These are phyloP conservation scores for Boletus vinaceobasis DNA, from an alignment of 768 basidiomycete genomes.

Conservation along the genomic window DNA sequence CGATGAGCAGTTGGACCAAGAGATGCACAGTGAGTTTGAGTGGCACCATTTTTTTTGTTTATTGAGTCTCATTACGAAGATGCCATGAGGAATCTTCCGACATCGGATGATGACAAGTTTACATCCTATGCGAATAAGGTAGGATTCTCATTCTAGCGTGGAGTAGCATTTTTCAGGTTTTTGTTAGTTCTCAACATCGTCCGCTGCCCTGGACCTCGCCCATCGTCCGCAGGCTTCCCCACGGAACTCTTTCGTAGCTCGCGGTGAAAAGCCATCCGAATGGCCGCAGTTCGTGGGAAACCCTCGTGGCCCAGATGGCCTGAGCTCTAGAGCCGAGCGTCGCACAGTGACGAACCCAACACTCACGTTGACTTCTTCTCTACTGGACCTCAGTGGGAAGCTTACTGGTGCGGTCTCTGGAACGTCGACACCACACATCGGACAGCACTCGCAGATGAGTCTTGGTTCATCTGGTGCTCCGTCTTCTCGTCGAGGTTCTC, in stretches of 20 bases:
- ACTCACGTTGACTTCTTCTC: constrained; percentile 55
- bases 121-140: constrained; percentile 65
- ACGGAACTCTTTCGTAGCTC: constrained; percentile 52
- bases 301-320: constrained; percentile 57
- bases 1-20: constrained; percentile 89
- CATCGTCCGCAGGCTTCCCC: constrained; percentile 82
- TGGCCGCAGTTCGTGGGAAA: constrained; percentile 87
- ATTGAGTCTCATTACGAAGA: constrained; percentile 43
- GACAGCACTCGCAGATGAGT: constrained; percentile 56
- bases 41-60: constrained; percentile 6
- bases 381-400: constrained; percentile 48
- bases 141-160: constrained; percentile 15
- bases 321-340: constrained; percentile 55
- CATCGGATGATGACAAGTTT: constrained; percentile 88
- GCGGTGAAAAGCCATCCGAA: constrained; percentile 77
- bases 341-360: constrained; percentile 75
- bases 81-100: constrained; percentile 84
- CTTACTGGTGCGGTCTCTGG: constrained; percentile 50
- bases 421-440: constrained; percentile 59
- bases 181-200: constrained; percentile 73
- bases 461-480: constrained; percentile 35
- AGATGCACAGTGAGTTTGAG: constrained; percentile 78
- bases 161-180: constrained; percentile 1
- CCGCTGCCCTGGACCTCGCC: constrained; percentile 90
- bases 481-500: constrained; percentile 70